phyloP scores from a whole-genome alignment of 345 rosid genomes.

The Ceriops tagal region DNA sequence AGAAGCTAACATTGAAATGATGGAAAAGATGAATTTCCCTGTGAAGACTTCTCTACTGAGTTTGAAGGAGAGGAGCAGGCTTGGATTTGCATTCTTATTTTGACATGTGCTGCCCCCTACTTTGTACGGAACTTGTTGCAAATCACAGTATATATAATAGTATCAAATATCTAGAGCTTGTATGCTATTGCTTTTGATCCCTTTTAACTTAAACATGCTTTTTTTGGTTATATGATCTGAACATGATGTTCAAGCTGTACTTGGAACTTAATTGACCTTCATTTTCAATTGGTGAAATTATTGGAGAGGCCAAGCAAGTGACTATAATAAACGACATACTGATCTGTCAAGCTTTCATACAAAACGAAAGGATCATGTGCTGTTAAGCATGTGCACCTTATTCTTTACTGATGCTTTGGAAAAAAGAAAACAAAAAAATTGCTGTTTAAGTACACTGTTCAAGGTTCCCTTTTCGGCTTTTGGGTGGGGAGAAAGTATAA shows the following conservation, averaged over 20 bases:
- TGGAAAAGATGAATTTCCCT: slow-evolving; percentile 10
- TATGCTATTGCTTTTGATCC: background rate
- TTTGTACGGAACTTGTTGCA: slow-evolving; percentile 27
- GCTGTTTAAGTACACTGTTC: slow-evolving; percentile 14
- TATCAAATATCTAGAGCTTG: background rate
- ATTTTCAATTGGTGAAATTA: background rate
- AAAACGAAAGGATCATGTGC: slow-evolving; percentile 5
- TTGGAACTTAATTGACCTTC: too few relatives aligned
- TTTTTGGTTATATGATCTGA: background rate
- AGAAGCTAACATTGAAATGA: slow-evolving; percentile 20
- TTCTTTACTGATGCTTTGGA: slow-evolving; percentile 1
- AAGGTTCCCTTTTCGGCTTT: slow-evolving; percentile 16
- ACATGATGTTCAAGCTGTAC: background rate
- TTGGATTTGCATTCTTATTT: slow-evolving; percentile 21
- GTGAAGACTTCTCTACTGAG: slow-evolving; percentile 24
- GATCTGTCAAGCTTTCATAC: background rate
- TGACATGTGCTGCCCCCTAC: slow-evolving; percentile 15
- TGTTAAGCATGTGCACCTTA: slow-evolving; percentile 18
- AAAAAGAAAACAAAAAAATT: background rate
- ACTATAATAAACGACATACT: background rate
- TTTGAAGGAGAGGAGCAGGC: slow-evolving; percentile 13
- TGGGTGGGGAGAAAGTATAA: slow-evolving; percentile 27
- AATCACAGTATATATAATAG: slow-evolving; percentile 12
- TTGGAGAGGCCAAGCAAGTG: background rate
- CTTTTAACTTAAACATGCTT: background rate